phyloP scores from a whole-genome alignment of 2,329 filamentous ascomycete genomes.

The Celoporthe dispersa region DNA sequence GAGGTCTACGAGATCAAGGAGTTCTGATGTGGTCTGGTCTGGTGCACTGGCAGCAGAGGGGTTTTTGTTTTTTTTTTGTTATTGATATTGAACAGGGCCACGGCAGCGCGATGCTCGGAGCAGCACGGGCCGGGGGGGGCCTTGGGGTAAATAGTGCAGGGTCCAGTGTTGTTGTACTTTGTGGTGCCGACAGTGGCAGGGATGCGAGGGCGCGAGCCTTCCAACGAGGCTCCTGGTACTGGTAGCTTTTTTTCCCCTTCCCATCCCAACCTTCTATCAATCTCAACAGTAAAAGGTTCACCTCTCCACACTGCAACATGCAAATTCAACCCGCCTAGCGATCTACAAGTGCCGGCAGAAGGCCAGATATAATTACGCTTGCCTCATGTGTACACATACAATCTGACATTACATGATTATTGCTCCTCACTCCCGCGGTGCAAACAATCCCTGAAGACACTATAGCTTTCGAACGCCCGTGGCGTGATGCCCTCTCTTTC shows the following conservation, averaged over 20 bases:
- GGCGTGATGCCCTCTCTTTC: background rate
- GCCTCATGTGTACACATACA: background rate
- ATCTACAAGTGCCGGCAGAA: background rate
- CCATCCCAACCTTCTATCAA: background rate
- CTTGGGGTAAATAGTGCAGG: background rate
- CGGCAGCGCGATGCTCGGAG: background rate
- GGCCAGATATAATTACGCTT: background rate
- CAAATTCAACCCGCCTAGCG: background rate
- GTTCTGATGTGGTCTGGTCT: slow-evolving; percentile 39
- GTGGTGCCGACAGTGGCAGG: background rate
- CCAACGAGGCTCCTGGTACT: background rate
- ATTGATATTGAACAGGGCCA: background rate
- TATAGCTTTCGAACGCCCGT: background rate
- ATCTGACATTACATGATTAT: background rate
- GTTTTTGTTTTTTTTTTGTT: no score
- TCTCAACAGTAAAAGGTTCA: background rate
- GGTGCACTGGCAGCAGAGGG: background rate
- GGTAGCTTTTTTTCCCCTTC: background rate
- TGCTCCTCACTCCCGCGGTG: background rate
- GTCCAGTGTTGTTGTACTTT: background rate
- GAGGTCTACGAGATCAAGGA: slow-evolving; percentile 30
- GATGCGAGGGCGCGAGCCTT: background rate
- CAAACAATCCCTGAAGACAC: background rate
- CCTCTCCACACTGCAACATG: background rate
- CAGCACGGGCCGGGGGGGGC: no score